Conservation (phyloP, 768 basidiomycete species). For the Nevesoporus exiguus region DNA sequence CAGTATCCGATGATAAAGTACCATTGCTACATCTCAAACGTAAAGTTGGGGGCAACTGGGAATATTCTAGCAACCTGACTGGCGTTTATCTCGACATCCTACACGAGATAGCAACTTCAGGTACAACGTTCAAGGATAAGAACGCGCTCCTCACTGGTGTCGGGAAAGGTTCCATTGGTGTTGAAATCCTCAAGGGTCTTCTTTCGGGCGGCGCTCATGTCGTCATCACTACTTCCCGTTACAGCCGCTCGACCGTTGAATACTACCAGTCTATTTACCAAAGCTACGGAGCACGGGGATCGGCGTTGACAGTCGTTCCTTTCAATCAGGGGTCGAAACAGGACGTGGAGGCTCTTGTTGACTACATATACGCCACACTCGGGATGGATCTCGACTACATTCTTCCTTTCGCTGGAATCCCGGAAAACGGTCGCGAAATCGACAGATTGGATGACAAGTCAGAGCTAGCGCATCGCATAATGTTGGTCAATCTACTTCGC, state of each 20-base stretch:
- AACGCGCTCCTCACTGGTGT: conserved; percentile 97
- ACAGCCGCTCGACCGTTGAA: conserved; percentile 92
- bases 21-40: conserved; percentile 96
- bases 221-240: conserved; percentile 96
- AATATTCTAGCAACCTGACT: conserved; percentile 96
- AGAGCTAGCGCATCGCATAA: conserved; percentile 96
- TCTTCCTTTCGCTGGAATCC: conserved; percentile 96
- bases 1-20: conserved; percentile 82
- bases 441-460: conserved; percentile 96
- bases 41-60: conserved; percentile 92
- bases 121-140: conserved; percentile 98
- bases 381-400: conserved; percentile 98
- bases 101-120: conserved; percentile 97
- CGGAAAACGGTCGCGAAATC: conserved; percentile 98
- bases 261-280: conserved; percentile 99
- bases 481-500: conserved; percentile 95
- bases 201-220: conserved; percentile 95
- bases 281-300: conserved; percentile 89
- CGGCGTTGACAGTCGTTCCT: conserved; percentile 95
- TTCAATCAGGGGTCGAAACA: conserved; percentile 99
- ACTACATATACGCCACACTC: conserved; percentile 95
- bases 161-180: conserved; percentile 96
- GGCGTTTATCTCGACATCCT: conserved; percentile 94
- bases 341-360: conserved; percentile 95
- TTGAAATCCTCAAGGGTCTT: conserved; percentile 95